Evolutionary conservation across 2,329 filamentous ascomycete genomes (phyloP).

Genomic region (Trichophyton equinum): DNA sequence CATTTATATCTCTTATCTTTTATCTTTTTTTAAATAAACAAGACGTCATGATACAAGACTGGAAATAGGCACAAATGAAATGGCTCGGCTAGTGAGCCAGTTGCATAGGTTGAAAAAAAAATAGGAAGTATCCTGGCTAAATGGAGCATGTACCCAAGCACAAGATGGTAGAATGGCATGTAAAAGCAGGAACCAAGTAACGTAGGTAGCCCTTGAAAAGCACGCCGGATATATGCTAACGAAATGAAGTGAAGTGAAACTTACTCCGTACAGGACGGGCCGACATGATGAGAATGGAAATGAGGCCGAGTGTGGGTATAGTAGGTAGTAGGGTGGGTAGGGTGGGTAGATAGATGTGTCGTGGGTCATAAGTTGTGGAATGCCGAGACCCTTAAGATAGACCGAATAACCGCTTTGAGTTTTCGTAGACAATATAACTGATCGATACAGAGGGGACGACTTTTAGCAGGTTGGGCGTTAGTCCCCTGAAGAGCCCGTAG

Average conservation of each 20-base stretch:
- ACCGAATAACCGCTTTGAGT: conserved; percentile 61
- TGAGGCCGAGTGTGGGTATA: not conserved
- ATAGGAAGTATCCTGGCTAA: not conserved
- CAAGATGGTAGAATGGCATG: no score
- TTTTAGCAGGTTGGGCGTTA: conserved; percentile 91
- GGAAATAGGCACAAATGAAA: not conserved
- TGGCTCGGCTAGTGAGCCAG: not conserved
- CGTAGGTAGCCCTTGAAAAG: not conserved
- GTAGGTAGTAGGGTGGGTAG: not conserved
- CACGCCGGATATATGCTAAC: conserved; percentile 1
- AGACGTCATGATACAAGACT: not conserved
- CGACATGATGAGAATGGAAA: not conserved
- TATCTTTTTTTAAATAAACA: not conserved
- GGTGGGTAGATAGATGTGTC: not conserved
- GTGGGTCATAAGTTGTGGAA: not conserved
- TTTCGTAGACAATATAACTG: conserved; percentile 87
- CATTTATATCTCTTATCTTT: conserved; percentile 1
- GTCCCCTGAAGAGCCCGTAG: conserved; percentile 80
- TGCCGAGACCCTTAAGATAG: conserved; percentile 24
- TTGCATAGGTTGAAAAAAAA: not conserved
- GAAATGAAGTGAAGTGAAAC: not conserved
- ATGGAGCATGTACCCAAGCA: not conserved
- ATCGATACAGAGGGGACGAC: conserved; percentile 93
- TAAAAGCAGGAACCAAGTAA: not conserved
- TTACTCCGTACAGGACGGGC: not conserved